Evolutionary conservation across 225 moss, liverwort and hornwort species (phyloP).

Genomic region (Thuidium tamariscinum): DNA sequence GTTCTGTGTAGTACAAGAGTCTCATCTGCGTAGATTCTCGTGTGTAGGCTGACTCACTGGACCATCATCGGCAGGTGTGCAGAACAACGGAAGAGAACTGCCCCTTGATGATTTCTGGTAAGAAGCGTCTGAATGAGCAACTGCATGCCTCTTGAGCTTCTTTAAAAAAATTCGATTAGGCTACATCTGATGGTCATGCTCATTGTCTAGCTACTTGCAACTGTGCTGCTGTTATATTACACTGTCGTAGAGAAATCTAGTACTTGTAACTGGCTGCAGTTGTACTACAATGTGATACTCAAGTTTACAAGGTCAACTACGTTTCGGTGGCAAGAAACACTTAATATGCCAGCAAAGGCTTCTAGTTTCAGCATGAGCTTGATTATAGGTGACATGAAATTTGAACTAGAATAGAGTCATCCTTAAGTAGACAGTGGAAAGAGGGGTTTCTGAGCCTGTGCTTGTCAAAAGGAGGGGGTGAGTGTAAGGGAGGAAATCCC

Average conservation of each 20-base stretch:
- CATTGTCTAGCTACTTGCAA: background rate
- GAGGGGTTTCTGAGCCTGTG: background rate
- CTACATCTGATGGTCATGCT: background rate
- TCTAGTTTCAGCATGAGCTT: background rate
- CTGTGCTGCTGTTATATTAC: background rate
- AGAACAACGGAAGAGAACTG: background rate
- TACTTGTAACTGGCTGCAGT: background rate
- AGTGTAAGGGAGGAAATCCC: background rate
- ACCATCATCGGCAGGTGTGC: background rate
- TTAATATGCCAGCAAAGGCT: background rate
- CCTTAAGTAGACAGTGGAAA: background rate
- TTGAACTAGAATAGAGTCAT: background rate
- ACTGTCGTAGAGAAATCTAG: background rate
- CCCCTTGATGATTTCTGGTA: background rate
- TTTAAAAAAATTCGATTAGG: background rate
- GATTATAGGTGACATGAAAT: background rate
- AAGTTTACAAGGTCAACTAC: background rate
- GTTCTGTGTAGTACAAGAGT: background rate
- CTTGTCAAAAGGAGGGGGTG: background rate
- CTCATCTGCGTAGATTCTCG: background rate
- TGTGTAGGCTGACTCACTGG: background rate
- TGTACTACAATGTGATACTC: background rate
- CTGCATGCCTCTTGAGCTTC: background rate
- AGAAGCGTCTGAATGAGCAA: background rate
- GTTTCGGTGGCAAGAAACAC: background rate